Evolutionary conservation across 2,329 filamentous ascomycete genomes (phyloP).

Genomic region (Nigrograna mackinnonii): DNA sequence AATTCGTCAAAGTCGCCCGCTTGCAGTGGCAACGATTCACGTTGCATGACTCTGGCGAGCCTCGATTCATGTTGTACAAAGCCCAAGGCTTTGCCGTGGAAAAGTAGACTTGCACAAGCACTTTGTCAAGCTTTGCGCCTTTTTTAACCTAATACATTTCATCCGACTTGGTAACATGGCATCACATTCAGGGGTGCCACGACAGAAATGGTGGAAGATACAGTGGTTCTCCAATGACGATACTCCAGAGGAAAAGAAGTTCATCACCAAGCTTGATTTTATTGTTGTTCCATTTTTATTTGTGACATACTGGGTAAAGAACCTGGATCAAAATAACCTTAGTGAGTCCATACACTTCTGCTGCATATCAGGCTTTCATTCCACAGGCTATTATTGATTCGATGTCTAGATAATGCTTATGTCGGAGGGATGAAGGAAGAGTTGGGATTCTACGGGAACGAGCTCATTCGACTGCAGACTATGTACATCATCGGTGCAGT

Average conservation of each 20-base stretch:
- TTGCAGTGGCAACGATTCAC: background rate
- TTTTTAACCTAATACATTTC: background rate
- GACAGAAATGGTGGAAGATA: constrained; percentile 15
- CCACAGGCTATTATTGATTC: background rate
- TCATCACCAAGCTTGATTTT: constrained; percentile 58
- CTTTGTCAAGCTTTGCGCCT: background rate
- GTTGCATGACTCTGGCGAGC: background rate
- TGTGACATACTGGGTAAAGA: constrained; percentile 60
- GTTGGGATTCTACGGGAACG: constrained; percentile 53
- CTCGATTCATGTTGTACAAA: background rate
- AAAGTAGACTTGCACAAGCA: background rate
- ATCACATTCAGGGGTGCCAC: constrained; percentile 4
- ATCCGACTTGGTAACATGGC: background rate
- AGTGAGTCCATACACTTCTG: constrained; percentile 36
- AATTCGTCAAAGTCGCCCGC: background rate
- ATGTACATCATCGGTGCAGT: constrained; percentile 45
- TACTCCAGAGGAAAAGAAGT: constrained; percentile 49
- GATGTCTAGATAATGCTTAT: constrained; percentile 53
- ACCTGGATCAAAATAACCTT: constrained; percentile 57
- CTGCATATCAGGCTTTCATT: background rate
- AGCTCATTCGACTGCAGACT: constrained; percentile 57
- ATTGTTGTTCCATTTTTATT: constrained; percentile 59
- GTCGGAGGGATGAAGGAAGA: constrained; percentile 57
- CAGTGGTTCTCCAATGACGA: constrained; percentile 40
- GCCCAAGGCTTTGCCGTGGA: background rate